Conservation (phyloP, 2,329 filamentous ascomycete species). For the Beauveria sp. region DNA sequence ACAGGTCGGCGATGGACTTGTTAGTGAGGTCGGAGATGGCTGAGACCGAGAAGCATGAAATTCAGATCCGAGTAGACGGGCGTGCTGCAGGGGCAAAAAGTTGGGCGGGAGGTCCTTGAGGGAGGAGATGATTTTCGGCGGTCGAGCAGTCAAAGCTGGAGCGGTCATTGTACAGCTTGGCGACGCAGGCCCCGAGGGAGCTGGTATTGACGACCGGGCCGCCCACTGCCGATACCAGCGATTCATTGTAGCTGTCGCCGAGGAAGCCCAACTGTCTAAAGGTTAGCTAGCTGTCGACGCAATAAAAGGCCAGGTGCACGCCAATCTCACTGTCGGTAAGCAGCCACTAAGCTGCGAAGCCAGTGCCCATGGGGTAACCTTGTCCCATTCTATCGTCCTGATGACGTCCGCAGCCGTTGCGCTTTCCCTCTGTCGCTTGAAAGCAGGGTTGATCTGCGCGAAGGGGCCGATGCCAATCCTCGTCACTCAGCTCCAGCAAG, state of each 20-base stretch:
- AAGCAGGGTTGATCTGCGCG: background rate
- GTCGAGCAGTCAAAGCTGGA: background rate
- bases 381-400: background rate
- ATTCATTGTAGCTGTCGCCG: background rate
- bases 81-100: background rate
- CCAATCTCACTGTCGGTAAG: background rate
- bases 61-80: constrained; percentile 6
- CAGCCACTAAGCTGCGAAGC: constrained; percentile 3
- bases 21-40: background rate
- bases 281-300: background rate
- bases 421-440: background rate
- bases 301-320: too few species aligned
- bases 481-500: background rate
- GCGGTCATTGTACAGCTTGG: background rate
- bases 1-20: background rate
- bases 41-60: constrained; percentile 3
- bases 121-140: background rate
- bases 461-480: constrained; percentile 6
- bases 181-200: background rate
- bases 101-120: background rate
- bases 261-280: background rate
- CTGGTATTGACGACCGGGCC: background rate
- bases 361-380: constrained; percentile 3
- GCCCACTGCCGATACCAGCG: background rate
- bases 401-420: background rate